Evolutionary conservation across 2,329 filamentous ascomycete genomes (phyloP).

Genomic region (Trichoderma hamatum): DNA sequence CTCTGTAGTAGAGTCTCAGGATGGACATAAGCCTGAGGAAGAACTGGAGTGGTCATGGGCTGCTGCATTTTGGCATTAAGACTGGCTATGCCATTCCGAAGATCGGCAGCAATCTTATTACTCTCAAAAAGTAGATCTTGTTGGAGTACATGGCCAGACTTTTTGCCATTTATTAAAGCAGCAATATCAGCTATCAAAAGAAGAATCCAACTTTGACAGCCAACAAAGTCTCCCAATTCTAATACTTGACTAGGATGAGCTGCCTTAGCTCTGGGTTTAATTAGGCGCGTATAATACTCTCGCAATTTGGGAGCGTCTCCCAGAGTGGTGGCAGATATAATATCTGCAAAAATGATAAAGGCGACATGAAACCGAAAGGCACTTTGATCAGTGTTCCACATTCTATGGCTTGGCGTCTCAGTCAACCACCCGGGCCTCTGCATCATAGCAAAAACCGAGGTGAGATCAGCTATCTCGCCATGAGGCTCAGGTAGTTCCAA

Average conservation of each 20-base stretch:
- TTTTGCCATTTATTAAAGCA: not conserved
- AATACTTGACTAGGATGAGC: not conserved
- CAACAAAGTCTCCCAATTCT: slow-evolving; percentile 1
- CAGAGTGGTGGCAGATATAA: slow-evolving; percentile 20
- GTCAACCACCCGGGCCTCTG: not conserved
- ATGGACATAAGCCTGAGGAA: not conserved
- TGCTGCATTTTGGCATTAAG: not conserved
- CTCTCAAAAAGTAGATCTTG: not conserved
- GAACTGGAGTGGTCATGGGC: not conserved
- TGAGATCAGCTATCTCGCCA: not conserved
- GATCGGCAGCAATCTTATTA: not conserved
- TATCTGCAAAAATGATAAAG: slow-evolving; percentile 37
- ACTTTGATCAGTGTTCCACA: slow-evolving; percentile 42
- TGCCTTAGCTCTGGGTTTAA: not conserved
- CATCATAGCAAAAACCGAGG: not conserved
- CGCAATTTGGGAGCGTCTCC: not conserved
- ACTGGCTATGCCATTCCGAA: not conserved
- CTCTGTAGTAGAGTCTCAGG: not conserved
- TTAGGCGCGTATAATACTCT: not conserved
- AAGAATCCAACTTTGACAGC: slow-evolving; percentile 13
- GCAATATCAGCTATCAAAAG: slow-evolving; percentile 5
- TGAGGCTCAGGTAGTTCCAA: not conserved
- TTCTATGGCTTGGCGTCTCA: slow-evolving; percentile 27
- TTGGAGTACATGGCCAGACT: not conserved
- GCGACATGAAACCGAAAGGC: slow-evolving; percentile 43